Conservation (phyloP, 805 yeast species). For the Zygotorulaspora sp. region DNA sequence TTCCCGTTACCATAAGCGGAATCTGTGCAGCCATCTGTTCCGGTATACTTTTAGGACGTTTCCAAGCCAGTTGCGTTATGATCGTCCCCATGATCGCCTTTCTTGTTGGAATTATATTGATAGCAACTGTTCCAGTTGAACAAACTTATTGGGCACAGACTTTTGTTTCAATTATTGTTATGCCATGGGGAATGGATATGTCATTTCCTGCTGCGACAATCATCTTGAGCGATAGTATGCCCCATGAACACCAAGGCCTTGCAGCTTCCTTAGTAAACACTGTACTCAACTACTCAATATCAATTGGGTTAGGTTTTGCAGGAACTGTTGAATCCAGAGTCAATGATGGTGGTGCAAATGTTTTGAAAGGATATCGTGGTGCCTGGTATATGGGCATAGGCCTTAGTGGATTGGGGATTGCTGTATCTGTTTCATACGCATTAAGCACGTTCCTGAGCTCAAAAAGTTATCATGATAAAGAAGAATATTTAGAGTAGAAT, state of each 20-base stretch:
- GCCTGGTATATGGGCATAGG: constrained; percentile 60
- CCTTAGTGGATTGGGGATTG: constrained; percentile 47
- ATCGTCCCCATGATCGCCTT: constrained; percentile 46
- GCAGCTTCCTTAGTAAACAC: constrained; percentile 63
- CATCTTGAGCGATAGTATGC: constrained; percentile 49
- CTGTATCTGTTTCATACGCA: constrained; percentile 10
- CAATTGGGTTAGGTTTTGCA: constrained; percentile 58
- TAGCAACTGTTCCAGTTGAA: constrained; percentile 47
- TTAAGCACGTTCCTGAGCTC: constrained; percentile 1
- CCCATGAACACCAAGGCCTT: constrained; percentile 57
- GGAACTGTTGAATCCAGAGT: constrained; percentile 48
- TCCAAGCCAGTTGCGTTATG: constrained; percentile 45
- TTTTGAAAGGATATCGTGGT: constrained; percentile 46
- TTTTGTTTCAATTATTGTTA: constrained; percentile 47
- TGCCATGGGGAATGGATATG: constrained; percentile 64
- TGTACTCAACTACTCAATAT: constrained; percentile 58
- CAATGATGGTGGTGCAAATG: constrained; percentile 17
- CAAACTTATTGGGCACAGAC: constrained; percentile 54
- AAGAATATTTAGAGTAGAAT: not conserved
- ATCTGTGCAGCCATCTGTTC: constrained; percentile 47
- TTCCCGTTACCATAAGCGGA: constrained; percentile 47
- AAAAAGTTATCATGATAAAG: not conserved
- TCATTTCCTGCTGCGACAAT: constrained; percentile 65
- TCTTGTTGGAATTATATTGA: constrained; percentile 42
- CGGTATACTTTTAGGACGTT: constrained; percentile 39